phyloP scores from a whole-genome alignment of 1,139 yeast species.

The Taphrina wiesneri region DNA sequence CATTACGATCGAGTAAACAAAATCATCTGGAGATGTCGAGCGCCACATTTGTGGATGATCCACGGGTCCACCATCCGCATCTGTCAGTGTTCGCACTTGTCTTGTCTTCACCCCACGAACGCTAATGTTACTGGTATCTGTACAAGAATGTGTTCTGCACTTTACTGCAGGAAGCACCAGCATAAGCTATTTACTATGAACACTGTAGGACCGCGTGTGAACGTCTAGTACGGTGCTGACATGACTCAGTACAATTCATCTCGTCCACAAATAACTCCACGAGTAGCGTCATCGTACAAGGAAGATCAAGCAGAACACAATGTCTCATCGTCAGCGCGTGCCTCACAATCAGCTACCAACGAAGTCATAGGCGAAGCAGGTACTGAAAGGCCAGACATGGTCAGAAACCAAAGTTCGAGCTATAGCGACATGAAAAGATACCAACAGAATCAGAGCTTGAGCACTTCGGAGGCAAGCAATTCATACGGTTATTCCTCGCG shows the following conservation, averaged over 20 bases:
- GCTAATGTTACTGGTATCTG: neutral
- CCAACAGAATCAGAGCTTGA: conserved; percentile 8
- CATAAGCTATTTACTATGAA: too few relatives aligned
- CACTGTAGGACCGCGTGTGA: too few relatives aligned
- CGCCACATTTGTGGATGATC: neutral
- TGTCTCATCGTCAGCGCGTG: neutral
- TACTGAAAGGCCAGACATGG: conserved; percentile 8
- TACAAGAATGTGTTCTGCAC: too few relatives aligned
- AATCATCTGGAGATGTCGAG: neutral
- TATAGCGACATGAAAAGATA: conserved; percentile 11
- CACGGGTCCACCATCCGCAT: neutral
- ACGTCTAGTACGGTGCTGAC: too few relatives aligned
- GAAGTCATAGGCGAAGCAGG: neutral
- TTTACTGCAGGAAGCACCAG: too few relatives aligned
- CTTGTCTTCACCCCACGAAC: neutral
- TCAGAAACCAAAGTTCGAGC: conserved; percentile 7
- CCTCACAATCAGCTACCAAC: neutral
- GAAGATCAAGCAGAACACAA: neutral
- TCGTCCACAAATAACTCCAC: conserved; percentile 1
- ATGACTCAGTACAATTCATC: conserved; percentile 4
- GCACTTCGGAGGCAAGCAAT: neutral
- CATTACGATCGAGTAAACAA: too few relatives aligned
- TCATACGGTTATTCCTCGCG: neutral
- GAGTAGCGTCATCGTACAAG: conserved; percentile 1
- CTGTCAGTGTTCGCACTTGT: neutral